Percentiles rank a stretch among this genome's conserved stretches.
phyloP scores from a whole-genome alignment of 225 moss, liverwort and hornwort genomes.

The Climacium dendroides region DNA sequence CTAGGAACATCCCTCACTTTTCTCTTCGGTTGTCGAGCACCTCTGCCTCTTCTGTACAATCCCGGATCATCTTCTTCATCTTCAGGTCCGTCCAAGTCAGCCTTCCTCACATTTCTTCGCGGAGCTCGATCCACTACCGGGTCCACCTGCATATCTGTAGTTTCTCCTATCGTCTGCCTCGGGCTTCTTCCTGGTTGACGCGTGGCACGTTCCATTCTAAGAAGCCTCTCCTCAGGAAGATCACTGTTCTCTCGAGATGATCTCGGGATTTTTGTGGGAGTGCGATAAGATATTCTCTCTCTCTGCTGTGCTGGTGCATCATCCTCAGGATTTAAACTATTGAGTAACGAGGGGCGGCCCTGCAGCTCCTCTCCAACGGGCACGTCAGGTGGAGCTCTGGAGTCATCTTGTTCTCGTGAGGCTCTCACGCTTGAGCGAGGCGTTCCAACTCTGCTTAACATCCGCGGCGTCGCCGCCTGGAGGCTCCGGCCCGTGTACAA shows the following conservation, averaged over 20 bases:
- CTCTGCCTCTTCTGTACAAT: conserved; percentile 15
- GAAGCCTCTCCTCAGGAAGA: conserved; percentile 27
- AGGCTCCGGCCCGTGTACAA: conserved; percentile 7
- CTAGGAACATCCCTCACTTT: conserved; percentile 31
- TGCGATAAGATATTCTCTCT: conserved; percentile 21
- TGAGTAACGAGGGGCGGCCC: not conserved
- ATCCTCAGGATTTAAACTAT: conserved; percentile 3
- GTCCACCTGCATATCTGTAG: conserved; percentile 22
- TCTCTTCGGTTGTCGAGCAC: conserved; percentile 27
- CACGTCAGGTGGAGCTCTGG: conserved; percentile 12
- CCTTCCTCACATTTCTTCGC: conserved; percentile 41
- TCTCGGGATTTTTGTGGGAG: conserved; percentile 14
- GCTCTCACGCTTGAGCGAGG: conserved; percentile 20
- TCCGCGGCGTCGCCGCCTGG: conserved; percentile 21
- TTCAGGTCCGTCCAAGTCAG: conserved; percentile 24
- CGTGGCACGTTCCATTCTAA: conserved; percentile 22
- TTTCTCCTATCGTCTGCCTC: not conserved
- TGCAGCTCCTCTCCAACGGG: conserved; percentile 12
- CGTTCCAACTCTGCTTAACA: conserved; percentile 7
- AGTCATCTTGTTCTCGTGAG: conserved; percentile 28
- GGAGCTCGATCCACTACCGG: conserved; percentile 9
- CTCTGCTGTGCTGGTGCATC: not conserved
- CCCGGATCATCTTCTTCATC: conserved; percentile 25
- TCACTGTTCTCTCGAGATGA: conserved; percentile 17
- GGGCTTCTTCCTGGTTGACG: conserved; percentile 28